Conservation (phyloP, 2,329 filamentous ascomycete species). For the Colletotrichum chlorophyti region DNA sequence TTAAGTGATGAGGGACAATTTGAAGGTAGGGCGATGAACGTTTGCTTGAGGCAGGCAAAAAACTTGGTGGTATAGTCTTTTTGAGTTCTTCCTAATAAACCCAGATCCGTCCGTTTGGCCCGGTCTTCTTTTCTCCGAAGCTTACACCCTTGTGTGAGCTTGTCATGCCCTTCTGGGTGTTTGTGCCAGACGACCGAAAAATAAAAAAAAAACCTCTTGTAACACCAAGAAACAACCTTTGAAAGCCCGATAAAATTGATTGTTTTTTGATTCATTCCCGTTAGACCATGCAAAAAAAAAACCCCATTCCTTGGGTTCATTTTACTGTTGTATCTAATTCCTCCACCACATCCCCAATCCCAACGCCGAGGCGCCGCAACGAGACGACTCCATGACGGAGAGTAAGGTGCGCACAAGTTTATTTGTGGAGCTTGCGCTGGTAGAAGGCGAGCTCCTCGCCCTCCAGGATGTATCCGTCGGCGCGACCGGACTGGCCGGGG, state of each 20-base stretch:
- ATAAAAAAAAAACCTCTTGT: slow-evolving; percentile 23
- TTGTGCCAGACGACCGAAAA: slow-evolving; percentile 24
- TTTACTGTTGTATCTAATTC: slow-evolving; percentile 4
- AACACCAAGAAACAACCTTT: slow-evolving; percentile 30
- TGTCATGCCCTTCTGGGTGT: slow-evolving; percentile 20
- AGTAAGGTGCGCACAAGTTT: slow-evolving; percentile 50
- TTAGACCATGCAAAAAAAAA: too few species aligned
- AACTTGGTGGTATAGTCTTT: slow-evolving; percentile 30
- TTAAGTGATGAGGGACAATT: neutral
- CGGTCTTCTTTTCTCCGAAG: slow-evolving; percentile 17
- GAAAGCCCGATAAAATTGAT: slow-evolving; percentile 28
- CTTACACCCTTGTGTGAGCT: slow-evolving; percentile 19
- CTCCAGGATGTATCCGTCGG: slow-evolving; percentile 97
- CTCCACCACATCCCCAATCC: neutral
- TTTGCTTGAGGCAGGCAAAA: slow-evolving; percentile 22
- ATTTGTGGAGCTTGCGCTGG: slow-evolving; percentile 99
- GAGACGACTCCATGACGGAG: neutral
- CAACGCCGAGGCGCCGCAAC: neutral
- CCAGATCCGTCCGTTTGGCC: slow-evolving; percentile 25
- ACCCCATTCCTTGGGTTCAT: too few species aligned
- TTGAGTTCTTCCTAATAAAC: slow-evolving; percentile 29
- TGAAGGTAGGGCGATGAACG: too few species aligned
- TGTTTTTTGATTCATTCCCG: slow-evolving; percentile 29
- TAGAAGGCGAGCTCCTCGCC: slow-evolving; percentile 99
- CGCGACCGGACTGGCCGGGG: slow-evolving; percentile 95